A percentile compares a stretch with the other conserved stretches of the same genome.
phyloP scores from a whole-genome alignment of 179 eudicot species.

The Heliamphora pulchella region DNA sequence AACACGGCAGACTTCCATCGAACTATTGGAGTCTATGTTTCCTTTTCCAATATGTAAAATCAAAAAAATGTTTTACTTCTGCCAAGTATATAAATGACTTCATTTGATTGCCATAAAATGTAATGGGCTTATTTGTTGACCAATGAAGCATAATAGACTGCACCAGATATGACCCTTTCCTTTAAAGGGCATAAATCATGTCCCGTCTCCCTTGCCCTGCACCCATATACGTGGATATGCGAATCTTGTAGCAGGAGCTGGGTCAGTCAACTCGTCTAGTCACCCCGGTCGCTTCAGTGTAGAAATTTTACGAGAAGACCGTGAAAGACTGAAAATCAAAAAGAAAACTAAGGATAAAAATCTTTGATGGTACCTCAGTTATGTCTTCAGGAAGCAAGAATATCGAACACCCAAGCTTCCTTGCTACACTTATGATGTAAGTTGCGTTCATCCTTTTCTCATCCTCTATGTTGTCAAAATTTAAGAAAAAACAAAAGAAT shows the following conservation, averaged over 20 bases:
- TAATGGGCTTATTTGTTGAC: not conserved
- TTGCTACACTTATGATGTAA: slow-evolving; percentile 88
- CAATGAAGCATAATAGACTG: not conserved
- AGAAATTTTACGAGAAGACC: no score
- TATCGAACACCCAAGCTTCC: slow-evolving; percentile 96
- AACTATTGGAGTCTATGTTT: no score
- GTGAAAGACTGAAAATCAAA: no score
- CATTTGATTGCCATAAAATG: no score
- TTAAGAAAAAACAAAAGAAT: not conserved
- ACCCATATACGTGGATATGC: no score
- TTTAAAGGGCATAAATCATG: not conserved
- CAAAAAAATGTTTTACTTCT: not conserved
- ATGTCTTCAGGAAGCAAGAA: slow-evolving; percentile 94
- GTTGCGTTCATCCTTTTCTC: slow-evolving; percentile 98
- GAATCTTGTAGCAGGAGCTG: no score
- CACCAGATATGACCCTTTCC: not conserved
- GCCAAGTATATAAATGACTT: no score
- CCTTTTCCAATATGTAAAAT: no score
- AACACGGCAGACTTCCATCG: not conserved
- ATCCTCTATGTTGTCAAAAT: slow-evolving; percentile 42
- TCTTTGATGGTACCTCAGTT: slow-evolving; percentile 54
- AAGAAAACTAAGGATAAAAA: not conserved
- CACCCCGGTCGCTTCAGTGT: no score
- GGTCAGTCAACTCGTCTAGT: no score
- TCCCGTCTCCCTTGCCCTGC: no score